Conservation (phyloP, 768 basidiomycete genomes). For the Lactifluus hygrophoroides region DNA sequence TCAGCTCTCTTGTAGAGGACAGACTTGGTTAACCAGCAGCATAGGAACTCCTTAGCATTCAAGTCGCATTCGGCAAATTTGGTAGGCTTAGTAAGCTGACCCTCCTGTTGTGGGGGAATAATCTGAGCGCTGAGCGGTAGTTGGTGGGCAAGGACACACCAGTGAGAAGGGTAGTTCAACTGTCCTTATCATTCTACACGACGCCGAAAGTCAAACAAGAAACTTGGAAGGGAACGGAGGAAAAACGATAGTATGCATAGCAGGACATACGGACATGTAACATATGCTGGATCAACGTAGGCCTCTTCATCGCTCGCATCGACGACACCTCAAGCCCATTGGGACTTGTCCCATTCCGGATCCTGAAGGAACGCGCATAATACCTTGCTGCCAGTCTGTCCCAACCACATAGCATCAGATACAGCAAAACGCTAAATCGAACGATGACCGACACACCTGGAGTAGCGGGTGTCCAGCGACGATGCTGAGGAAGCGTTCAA, state of each 20-base stretch:
- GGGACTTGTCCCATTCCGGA: slow-evolving; percentile 79
- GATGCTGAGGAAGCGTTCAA: slow-evolving; percentile 91
- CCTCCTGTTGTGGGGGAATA: no score
- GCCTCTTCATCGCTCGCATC: background rate
- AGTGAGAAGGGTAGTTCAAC: background rate
- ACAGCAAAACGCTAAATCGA: background rate
- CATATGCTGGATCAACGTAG: slow-evolving; percentile 1
- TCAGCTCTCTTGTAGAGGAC: no score
- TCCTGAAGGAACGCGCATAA: slow-evolving; percentile 92
- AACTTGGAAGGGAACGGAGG: background rate
- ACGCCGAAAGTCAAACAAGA: background rate
- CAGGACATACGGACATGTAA: slow-evolving; percentile 2
- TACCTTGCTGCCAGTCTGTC: slow-evolving; percentile 92
- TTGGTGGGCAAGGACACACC: no score
- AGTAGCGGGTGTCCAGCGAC: slow-evolving; percentile 96
- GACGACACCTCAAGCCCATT: slow-evolving; percentile 50
- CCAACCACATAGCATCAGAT: background rate
- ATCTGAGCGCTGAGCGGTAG: no score
- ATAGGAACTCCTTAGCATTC: no score
- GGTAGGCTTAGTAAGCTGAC: no score
- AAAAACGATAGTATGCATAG: background rate
- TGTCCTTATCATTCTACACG: background rate
- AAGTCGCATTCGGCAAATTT: no score
- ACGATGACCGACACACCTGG: slow-evolving; percentile 49
- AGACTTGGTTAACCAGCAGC: no score